Percentiles rank a stretch among this genome's conserved stretches.
Conservation (phyloP, 495 filamentous ascomycete species). For the Neohortaea acidophila region DNA sequence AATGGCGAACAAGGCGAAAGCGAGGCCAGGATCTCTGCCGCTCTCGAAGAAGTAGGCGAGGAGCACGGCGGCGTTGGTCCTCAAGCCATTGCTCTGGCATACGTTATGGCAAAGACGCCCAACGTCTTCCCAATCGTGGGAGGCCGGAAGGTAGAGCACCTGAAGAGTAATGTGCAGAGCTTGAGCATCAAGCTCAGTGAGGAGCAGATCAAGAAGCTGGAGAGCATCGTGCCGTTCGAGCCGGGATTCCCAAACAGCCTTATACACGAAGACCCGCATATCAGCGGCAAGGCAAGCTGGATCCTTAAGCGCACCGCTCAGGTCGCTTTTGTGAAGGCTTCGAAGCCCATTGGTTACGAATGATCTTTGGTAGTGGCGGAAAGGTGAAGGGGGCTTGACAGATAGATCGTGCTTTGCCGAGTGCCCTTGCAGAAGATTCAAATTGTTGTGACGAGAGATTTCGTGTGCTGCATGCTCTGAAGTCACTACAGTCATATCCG, state of each 20-base stretch:
- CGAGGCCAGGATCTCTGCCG: conserved; percentile 38
- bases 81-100: conserved; percentile 47
- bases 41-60: conserved; percentile 43
- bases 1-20: conserved; percentile 18
- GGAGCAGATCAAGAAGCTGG: conserved; percentile 47
- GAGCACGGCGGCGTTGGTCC: conserved; percentile 16
- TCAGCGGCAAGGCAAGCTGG: neutral
- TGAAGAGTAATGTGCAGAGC: conserved; percentile 40
- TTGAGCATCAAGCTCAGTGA: conserved; percentile 22
- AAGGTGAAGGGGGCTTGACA: neutral
- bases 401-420: too few relatives aligned
- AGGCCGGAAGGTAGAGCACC: conserved; percentile 48
- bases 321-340: neutral
- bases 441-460: too few relatives aligned
- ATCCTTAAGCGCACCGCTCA: neutral
- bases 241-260: conserved; percentile 38
- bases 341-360: neutral
- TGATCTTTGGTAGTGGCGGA: neutral
- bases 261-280: conserved; percentile 18
- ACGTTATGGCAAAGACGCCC: conserved; percentile 54
- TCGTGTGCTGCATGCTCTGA: too few relatives aligned
- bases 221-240: conserved; percentile 31
- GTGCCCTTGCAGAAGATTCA: too few relatives aligned
- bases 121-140: conserved; percentile 67
- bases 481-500: too few relatives aligned